Base-by-base conservation (phyloP, 768 basidiomycete genomes). In the Podaxis rugospora region DNA sequence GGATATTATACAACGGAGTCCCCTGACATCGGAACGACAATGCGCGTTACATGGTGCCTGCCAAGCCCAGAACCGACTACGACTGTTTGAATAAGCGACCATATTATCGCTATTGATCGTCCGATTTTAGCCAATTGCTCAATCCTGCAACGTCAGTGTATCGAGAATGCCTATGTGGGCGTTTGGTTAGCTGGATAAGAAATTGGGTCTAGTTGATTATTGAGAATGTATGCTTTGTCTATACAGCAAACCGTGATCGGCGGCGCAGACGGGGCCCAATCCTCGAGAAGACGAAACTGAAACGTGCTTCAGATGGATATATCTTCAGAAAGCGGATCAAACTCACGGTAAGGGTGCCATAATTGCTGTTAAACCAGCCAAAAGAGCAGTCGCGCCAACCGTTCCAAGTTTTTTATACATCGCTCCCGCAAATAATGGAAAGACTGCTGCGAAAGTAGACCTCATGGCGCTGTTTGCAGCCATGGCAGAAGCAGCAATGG, bases 341-440 rank as follows among this genome's bases (percentile, higher is more conserved):
- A 49, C 84, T 67, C 59, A 86, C 85, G 84, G 84, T 46, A 85
- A 67, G 0, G 89, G 89, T 1, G 82, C 80, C 79, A 87, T 82
- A 16, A 87, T 50, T 2, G 82, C 79, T 60, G 81, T 79, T 10
- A 91, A 67, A 0, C 89, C 88, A 1, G 84, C 89, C 16, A 91
- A 67, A n/a, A 90, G 76, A 13, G 86, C 88, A 0, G 85, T 87
- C 0, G 87, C 89, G 0, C 89, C 90, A 0, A 88, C 87, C 0
- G 86, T 84, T 0, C 89, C 88, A 4, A 92, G 69, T 51, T 82
- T 82, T 1, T 73, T 72, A 68, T 94, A 94, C 72, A 86, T 81
- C 0, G 89, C 83, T 67, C 88, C 80, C 0, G 90, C 88, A 46
- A 83, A 85, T 1, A 69, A 79, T 1, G 88, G 88, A 70, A 89